phyloP scores from a whole-genome alignment of 148 eudicot genomes.

The Chenopodium berlandieri region DNA sequence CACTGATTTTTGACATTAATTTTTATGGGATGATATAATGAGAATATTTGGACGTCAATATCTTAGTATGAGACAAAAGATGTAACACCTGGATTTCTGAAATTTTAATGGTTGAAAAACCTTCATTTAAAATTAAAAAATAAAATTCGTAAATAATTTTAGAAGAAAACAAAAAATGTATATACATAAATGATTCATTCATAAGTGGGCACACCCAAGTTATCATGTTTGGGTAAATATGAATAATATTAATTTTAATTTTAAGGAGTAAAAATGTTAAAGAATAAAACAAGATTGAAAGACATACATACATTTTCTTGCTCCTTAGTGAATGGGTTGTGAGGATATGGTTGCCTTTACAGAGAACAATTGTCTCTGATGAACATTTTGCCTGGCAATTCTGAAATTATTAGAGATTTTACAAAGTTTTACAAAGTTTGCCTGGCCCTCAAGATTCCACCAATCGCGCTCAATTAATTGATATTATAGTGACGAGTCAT shows the following conservation, averaged over 20 bases:
- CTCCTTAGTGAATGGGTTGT: background rate
- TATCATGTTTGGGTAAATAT: background rate
- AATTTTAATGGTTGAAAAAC: conserved; percentile 1
- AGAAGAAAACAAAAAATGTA: background rate
- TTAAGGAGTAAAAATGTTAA: conserved; percentile 1
- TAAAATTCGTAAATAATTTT: background rate
- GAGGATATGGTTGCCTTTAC: background rate
- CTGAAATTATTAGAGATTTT: background rate
- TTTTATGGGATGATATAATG: background rate
- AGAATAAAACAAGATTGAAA: conserved; percentile 8
- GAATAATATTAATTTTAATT: background rate
- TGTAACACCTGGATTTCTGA: conserved; percentile 14
- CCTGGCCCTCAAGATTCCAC: too few species aligned
- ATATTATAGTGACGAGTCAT: too few species aligned
- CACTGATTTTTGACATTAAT: background rate
- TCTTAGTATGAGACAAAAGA: conserved; percentile 11
- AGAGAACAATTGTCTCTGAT: background rate
- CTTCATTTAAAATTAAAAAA: background rate
- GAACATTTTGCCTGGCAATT: background rate
- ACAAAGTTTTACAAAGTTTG: background rate
- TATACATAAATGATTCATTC: background rate
- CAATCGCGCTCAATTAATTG: too few species aligned
- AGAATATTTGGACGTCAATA: background rate
- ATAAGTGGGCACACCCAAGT: conserved; percentile 18
- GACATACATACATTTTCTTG: background rate